Base-by-base conservation (phyloP, 108 stramenopile genomes). In the Discostella stelligeroides region DNA sequence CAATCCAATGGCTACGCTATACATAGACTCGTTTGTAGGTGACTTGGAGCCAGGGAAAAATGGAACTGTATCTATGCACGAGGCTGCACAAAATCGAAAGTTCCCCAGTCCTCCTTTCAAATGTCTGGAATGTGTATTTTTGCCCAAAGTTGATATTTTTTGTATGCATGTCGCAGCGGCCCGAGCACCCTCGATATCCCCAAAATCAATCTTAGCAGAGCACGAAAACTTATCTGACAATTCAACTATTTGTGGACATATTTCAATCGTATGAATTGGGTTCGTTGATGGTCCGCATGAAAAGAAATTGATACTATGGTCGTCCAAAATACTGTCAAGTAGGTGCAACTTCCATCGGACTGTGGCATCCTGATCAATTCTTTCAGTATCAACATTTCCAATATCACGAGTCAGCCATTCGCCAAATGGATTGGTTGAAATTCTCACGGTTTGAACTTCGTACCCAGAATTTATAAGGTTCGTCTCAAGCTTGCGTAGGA, bases 361-460 rank as follows among this genome's bases (percentile, higher is more conserved):
- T 24, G 24, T 43, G 24, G 12, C 46, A 40, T 60, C 34, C 1
- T 8, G 3, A 27, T 47, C 46, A 17, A 17, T 9, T 27, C 23
- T 20, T 51, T 17, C 50, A 51, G 10, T 27, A 17, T 2, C 46
- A 15, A 7, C 10, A 27, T 23, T 13, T 51, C 7, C 18, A n/a
- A n/a, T n/a, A 51, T 27, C 53, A 12, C 27, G 13, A 14, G 63
- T 45, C 27, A 92, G 69, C 84, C 85, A 95, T 71, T 95, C 89
- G 10, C 83, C 84, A 66, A 95, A 95, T 25, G 94, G 85, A 84
- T 95, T 95, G 24, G 94, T 95, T 15, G 91, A 89, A 21, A 95
- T 75, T n/a, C 92, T 78, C 4, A 88, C 20, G 1, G 93, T 92
- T 63, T 95, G 93, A 14, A 95, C 86, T 38, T 73, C 84, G 59